These are phyloP conservation scores for Trametopsis cervina DNA, from an alignment of 768 basidiomycete species.

Conservation along the genomic window DNA sequence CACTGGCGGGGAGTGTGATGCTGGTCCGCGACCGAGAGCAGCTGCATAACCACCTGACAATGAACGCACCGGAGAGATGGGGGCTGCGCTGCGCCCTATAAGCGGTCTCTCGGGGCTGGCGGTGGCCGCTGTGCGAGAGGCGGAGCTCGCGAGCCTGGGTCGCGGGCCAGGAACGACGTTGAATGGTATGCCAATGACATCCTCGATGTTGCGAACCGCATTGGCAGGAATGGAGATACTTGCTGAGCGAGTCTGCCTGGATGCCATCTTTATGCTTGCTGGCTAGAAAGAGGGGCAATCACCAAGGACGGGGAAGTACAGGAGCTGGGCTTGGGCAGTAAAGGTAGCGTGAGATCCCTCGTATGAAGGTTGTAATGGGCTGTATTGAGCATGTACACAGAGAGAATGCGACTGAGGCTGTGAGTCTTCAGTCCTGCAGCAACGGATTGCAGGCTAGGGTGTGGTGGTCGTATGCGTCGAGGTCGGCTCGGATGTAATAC, in stretches of 20 bases:
- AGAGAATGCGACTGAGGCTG: neutral
- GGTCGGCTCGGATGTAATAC: neutral
- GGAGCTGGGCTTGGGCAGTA: neutral
- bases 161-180: slow-evolving; percentile 9
- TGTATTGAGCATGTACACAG: neutral
- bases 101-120: slow-evolving; percentile 4
- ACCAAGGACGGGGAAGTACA: neutral
- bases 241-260: slow-evolving; percentile 51
- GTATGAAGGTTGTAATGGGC: neutral
- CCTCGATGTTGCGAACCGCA: slow-evolving; percentile 56
- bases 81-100: neutral
- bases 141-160: slow-evolving; percentile 4
- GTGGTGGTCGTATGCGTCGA: neutral
- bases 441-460: neutral
- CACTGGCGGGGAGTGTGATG: slow-evolving; percentile 5
- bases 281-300: neutral
- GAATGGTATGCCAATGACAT: slow-evolving; percentile 57
- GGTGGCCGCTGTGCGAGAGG: slow-evolving; percentile 1
- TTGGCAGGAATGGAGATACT: slow-evolving; percentile 57
- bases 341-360: neutral
- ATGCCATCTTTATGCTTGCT: slow-evolving; percentile 29
- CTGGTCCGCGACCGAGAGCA: slow-evolving; percentile 6
- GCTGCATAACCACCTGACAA: slow-evolving; percentile 19
- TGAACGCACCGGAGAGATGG: slow-evolving; percentile 8
- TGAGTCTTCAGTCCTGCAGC: neutral